Conservation (phyloP, 345 rosid species). For the Citrus unshiu region DNA sequence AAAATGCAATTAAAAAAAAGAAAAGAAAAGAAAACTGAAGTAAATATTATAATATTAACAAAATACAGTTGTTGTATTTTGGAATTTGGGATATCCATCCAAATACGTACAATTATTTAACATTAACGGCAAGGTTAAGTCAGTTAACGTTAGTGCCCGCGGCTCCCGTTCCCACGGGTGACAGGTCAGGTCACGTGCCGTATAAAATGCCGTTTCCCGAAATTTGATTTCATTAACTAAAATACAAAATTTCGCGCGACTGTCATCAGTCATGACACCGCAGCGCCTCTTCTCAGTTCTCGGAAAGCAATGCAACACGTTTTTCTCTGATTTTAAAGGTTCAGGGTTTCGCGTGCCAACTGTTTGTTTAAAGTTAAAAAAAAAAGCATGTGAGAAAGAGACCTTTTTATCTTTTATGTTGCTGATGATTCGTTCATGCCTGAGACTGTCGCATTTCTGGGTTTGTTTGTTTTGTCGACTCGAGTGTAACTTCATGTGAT, state of each 20-base stretch:
- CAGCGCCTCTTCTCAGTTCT: too few species aligned
- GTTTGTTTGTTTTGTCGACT: neutral
- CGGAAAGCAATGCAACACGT: too few species aligned
- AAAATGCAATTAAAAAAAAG: too few species aligned
- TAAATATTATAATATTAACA: neutral
- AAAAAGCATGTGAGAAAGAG: neutral
- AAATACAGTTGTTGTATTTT: too few species aligned
- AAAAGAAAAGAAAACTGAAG: neutral
- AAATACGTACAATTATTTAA: neutral
- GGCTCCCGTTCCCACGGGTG: too few species aligned
- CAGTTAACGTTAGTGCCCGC: neutral
- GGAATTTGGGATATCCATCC: too few species aligned
- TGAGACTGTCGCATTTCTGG: neutral
- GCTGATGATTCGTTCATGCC: neutral
- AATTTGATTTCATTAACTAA: neutral
- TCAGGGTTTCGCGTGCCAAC: neutral
- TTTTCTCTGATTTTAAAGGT: too few species aligned
- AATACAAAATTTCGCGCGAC: conserved; percentile 14
- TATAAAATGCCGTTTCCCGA: neutral
- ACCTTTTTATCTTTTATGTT: too few species aligned
- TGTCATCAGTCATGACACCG: too few species aligned
- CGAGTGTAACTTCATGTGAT: neutral
- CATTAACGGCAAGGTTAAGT: neutral
- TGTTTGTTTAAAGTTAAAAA: neutral
- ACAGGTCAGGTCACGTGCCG: neutral